Evolutionary conservation across 352 stramenopile genomes (phyloP).

Genomic region (Hyaloperonospora brassicae): DNA sequence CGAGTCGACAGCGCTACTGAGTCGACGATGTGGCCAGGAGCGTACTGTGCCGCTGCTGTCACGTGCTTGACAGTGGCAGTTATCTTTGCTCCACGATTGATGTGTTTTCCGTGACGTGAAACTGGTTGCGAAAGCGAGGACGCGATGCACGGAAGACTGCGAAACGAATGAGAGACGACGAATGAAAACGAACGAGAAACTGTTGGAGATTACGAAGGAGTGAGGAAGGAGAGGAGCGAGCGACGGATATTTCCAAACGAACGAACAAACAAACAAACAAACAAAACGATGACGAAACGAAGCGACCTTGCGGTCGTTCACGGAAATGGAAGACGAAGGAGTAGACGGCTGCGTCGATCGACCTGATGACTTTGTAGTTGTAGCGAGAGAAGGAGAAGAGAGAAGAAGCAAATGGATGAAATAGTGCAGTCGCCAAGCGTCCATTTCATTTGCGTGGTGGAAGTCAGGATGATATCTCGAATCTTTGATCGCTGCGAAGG

Average conservation of each 20-base stretch:
- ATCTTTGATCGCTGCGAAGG: slow-evolving; percentile 18
- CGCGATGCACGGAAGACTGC: slow-evolving; percentile 9
- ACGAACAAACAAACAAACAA: slow-evolving; percentile 14
- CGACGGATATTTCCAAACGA: slow-evolving; percentile 19
- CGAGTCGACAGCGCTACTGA: slow-evolving; percentile 78
- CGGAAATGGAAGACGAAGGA: slow-evolving; percentile 28
- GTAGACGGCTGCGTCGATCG: slow-evolving; percentile 24
- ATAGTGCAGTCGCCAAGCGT: slow-evolving; percentile 23
- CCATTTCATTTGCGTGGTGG: slow-evolving; percentile 12
- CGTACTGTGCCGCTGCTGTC: slow-evolving; percentile 12
- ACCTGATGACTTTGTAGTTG: slow-evolving; percentile 39
- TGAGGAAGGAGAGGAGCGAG: slow-evolving; percentile 23
- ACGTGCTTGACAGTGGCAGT: slow-evolving; percentile 15
- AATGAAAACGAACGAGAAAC: slow-evolving; percentile 20
- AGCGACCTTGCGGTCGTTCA: slow-evolving; percentile 25
- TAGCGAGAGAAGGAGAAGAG: slow-evolving; percentile 25
- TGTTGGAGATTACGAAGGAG: slow-evolving; percentile 24
- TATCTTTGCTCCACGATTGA: slow-evolving; percentile 12
- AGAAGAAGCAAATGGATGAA: slow-evolving; percentile 28
- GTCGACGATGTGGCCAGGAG: slow-evolving; percentile 10
- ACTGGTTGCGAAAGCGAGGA: slow-evolving; percentile 16
- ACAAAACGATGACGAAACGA: slow-evolving; percentile 23
- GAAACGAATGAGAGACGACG: slow-evolving; percentile 21
- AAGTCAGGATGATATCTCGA: slow-evolving; percentile 24
- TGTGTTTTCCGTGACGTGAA: slow-evolving; percentile 14